These are phyloP conservation scores for Penicillium bovifimosum DNA, from an alignment of 495 filamentous ascomycete genomes.

Conservation along the genomic window DNA sequence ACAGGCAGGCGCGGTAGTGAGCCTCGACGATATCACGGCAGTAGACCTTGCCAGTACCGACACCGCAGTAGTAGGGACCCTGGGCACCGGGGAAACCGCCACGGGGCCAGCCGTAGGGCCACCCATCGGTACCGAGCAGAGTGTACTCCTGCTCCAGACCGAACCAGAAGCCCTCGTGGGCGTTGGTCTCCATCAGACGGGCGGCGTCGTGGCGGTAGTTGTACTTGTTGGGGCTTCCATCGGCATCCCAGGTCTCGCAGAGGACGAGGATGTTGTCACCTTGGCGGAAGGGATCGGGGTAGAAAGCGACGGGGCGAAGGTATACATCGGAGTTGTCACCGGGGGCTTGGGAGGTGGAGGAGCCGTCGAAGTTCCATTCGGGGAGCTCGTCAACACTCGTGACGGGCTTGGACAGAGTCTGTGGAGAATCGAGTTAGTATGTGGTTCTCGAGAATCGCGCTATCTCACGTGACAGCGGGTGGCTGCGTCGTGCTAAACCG, in stretches of 20 bases:
- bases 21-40: slow-evolving; percentile 98
- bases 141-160: slow-evolving; percentile 99
- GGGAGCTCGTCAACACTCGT: slow-evolving; percentile 73
- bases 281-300: slow-evolving; percentile 86
- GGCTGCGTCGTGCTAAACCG: slow-evolving; percentile 20
- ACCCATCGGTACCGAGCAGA: slow-evolving; percentile 77
- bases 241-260: slow-evolving; percentile 90
- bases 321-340: slow-evolving; percentile 98
- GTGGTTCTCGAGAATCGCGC: background rate
- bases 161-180: slow-evolving; percentile 86
- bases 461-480: slow-evolving; percentile 34
- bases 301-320: slow-evolving; percentile 85
- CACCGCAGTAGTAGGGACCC: slow-evolving; percentile 99
- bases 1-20: slow-evolving; percentile 96
- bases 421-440: slow-evolving; percentile 9
- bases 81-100: slow-evolving; percentile 95
- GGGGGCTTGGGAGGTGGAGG: slow-evolving; percentile 88
- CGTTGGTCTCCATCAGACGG: slow-evolving; percentile 84
- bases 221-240: slow-evolving; percentile 97
- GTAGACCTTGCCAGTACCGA: slow-evolving; percentile 94
- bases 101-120: slow-evolving; percentile 91
- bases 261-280: slow-evolving; percentile 88
- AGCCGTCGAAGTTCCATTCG: slow-evolving; percentile 99
- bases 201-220: slow-evolving; percentile 90
- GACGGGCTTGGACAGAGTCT: slow-evolving; percentile 73